Base-by-base conservation (phyloP, 192 early-diverging fungal genomes). In the Coemansia sp. region DNA sequence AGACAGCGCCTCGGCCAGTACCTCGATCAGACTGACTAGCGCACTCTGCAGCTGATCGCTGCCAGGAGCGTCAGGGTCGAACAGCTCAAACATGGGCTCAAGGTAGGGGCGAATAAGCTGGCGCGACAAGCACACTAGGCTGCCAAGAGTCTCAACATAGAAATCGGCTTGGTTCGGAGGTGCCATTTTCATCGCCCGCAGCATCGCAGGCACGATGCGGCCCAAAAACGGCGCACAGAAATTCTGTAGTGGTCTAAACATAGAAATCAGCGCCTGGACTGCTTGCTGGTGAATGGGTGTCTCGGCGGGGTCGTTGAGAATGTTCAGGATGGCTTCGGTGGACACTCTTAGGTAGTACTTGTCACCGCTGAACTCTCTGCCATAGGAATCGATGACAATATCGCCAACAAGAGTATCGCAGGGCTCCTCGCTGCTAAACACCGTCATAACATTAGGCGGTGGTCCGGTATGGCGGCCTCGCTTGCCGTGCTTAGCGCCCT, bases 271-370 rank as follows among this genome's bases (percentile, higher is more conserved):
- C 5, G 95, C 95, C 51, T 94, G 90, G 41, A 95, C 90, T 0
- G 93, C 95, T 5, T 90, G 87, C 14, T 90, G 90, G 75, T 98
- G 94, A 67, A 94, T 91, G 19, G 86, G 85, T 66, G 88, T 90
- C 27, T 97, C 79, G 2, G 91, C 89, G 7, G 90, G 85, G 75
- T 97, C 94, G 48, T 89, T 72, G 38, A 98, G 76, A 61, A 98
- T 95, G 74, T 91, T 92, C 78, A 98, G 92, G 23, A 97, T 75
- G 0, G 95, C 89, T 32, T 87, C 86, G 63, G 97, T 92, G 12
- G 94, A 91, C 7, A 98, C 93, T n/a, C 91, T 88, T 4, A 94
- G 91, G 72, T 95, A 96, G 69, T 97, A 95, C 25, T 93, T 92
- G 23, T 96, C 94, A 36, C 17, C 14, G 29, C 64, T 69, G 39